These are phyloP conservation scores for Didymella pomorum DNA, from an alignment of 2,329 filamentous ascomycete genomes.

Conservation along the genomic window DNA sequence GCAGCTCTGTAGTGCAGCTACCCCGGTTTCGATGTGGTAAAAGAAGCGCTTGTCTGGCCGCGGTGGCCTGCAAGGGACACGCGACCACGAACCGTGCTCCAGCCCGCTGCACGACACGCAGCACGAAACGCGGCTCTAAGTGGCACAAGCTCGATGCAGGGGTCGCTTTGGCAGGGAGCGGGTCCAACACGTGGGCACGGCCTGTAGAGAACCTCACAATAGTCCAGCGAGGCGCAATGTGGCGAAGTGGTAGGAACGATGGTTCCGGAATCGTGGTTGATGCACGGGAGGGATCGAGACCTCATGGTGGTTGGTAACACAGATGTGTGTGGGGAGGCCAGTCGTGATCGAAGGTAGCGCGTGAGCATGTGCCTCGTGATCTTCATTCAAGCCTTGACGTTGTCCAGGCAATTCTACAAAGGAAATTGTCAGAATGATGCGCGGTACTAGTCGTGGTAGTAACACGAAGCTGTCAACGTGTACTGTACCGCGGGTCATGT, in stretches of 20 bases:
- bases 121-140: constrained; percentile 13
- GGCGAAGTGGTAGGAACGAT: constrained; percentile 15
- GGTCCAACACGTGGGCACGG: constrained; percentile 21
- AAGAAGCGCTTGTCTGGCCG: constrained; percentile 12
- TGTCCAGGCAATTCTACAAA: not conserved
- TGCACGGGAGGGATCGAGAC: constrained; percentile 17
- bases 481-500: constrained; percentile 5
- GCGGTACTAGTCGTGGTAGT: not conserved
- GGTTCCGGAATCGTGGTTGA: constrained; percentile 20
- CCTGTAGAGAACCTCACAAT: constrained; percentile 14
- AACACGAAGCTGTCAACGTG: not conserved
- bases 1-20: constrained; percentile 8
- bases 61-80: constrained; percentile 12
- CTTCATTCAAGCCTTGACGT: not conserved
- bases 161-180: constrained; percentile 10
- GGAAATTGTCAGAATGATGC: constrained; percentile 7
- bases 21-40: constrained; percentile 24
- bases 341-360: not conserved
- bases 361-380: constrained; percentile 1
- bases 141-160: constrained; percentile 17
- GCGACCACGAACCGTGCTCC: constrained; percentile 19
- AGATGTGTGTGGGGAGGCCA: constrained; percentile 10
- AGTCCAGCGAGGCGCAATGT: constrained; percentile 12
- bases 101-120: constrained; percentile 22
- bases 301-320: constrained; percentile 11